Evolutionary conservation across 306 rosid species (phyloP), one percentile per base, ranked within the genome.

Genomic region (Urtica urens): DNA sequence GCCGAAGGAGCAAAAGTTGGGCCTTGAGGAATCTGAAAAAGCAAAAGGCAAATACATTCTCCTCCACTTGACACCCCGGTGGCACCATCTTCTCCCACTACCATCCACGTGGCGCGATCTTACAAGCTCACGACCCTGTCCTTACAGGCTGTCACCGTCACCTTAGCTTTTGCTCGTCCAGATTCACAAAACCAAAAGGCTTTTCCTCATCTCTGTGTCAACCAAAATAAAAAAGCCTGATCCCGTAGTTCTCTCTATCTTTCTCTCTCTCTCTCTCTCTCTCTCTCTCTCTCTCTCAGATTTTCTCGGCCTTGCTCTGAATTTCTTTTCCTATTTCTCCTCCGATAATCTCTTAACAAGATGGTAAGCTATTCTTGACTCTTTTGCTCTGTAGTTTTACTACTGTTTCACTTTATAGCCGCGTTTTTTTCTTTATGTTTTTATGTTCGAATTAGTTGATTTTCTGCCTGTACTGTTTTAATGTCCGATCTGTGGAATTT

Each of bases 281-380:
- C 25, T 26, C 53, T 62, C 12, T 55, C 33, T 33, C 5, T 48
- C 25, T 50, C 62, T 69, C 69, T 72, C 68, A 64, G 58, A 55
- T 59, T 68, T 55, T 55, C 58, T 68, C 68, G 15, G 23, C 22
- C 38, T 46, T 60, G 34, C 50, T 59, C 62, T 37, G 21, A 3
- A 21, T 30, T 39, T 66, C 55, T 37, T 26, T 11, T 22, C n/a
- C 55, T 54, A 23, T 35, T 39, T 57, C 39, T 43, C 22, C 26
- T 24, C 63, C 59, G 16, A 51, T 31, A 52, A 56, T 72, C 42
- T 37, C 44, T 55, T 68, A 53, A 37, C 2, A 55, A 56, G 48
- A 74, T 74, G 80, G 80, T 74, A 47, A 62, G 70, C 23, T 5
- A 25, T 55, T 37, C 56, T 34, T 38, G 7, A 24, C 59, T 30